Evolutionary conservation across 345 rosid species (phyloP).

Genomic region (Iberis pinnata): DNA sequence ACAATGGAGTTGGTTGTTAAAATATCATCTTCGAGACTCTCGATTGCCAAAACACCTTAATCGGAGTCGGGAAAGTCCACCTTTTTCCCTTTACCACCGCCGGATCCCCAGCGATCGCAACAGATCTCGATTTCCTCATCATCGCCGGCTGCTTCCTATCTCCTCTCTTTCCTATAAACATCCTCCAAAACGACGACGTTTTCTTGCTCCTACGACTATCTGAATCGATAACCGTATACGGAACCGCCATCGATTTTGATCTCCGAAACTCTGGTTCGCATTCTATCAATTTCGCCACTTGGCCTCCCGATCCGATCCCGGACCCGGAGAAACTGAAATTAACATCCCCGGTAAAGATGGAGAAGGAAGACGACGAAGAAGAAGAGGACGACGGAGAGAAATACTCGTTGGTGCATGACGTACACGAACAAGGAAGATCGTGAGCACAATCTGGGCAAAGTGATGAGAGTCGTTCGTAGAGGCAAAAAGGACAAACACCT

Average conservation of each 20-base stretch:
- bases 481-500: constrained; percentile 32
- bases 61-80: constrained; percentile 89
- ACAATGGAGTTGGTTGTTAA: constrained; percentile 62
- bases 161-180: constrained; percentile 36
- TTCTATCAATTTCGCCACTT: constrained; percentile 51
- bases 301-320: constrained; percentile 41
- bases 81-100: constrained; percentile 38
- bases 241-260: constrained; percentile 67
- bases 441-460: constrained; percentile 83
- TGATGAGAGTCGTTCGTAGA: constrained; percentile 53
- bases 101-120: constrained; percentile 42
- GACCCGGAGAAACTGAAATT: constrained; percentile 15
- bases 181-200: constrained; percentile 50
- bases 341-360: constrained; percentile 30
- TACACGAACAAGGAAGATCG: constrained; percentile 64
- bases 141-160: constrained; percentile 38
- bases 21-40: constrained; percentile 46
- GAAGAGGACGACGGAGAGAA: constrained; percentile 37
- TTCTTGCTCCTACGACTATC: constrained; percentile 13
- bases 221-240: constrained; percentile 31
- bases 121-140: constrained; percentile 89
- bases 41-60: constrained; percentile 69
- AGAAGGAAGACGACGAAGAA: constrained; percentile 42
- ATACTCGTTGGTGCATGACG: constrained; percentile 36
- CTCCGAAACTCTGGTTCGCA: constrained; percentile 72